Conservation (phyloP, 805 yeast genomes). For the Yarrowia osloensis region DNA sequence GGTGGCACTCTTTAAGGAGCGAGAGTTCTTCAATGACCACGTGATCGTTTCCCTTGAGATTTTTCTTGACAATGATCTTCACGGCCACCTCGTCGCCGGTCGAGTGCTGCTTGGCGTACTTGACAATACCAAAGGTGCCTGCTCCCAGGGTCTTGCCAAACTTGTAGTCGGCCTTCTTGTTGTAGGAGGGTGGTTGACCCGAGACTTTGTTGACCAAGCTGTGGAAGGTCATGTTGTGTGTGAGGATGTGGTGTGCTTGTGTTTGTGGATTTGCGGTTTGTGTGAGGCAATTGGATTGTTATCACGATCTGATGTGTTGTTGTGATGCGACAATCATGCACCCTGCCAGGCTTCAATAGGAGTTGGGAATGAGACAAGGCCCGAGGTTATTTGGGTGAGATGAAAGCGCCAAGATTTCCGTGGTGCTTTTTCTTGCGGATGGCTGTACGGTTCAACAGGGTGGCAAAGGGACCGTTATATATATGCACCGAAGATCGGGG, state of each 20-base stretch:
- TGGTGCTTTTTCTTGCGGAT: background rate
- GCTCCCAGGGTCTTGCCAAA: slow-evolving; percentile 90
- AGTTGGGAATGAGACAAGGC: background rate
- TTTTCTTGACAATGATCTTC: slow-evolving; percentile 83
- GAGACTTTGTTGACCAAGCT: slow-evolving; percentile 53
- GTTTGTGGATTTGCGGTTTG: background rate
- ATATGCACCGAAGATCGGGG: background rate
- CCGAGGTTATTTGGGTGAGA: background rate
- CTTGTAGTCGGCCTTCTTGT: slow-evolving; percentile 66
- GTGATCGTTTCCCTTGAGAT: slow-evolving; percentile 74
- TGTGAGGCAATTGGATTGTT: background rate
- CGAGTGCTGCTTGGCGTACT: slow-evolving; percentile 60
- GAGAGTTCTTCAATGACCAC: slow-evolving; percentile 77
- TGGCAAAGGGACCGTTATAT: background rate
- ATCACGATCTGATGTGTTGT: slow-evolving; percentile 3
- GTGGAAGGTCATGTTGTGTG: slow-evolving; percentile 32
- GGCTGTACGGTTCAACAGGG: background rate
- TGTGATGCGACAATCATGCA: background rate
- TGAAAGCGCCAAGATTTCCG: slow-evolving; percentile 1
- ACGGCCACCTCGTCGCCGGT: slow-evolving; percentile 79
- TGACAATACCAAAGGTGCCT: slow-evolving; percentile 91
- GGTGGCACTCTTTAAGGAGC: slow-evolving; percentile 65
- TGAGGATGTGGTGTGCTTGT: background rate
- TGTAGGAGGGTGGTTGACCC: slow-evolving; percentile 72
- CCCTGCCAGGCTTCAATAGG: background rate